These are phyloP conservation scores for Helianthus tuberosus DNA, from an alignment of 129 eudicot genomes.

Conservation along the genomic window DNA sequence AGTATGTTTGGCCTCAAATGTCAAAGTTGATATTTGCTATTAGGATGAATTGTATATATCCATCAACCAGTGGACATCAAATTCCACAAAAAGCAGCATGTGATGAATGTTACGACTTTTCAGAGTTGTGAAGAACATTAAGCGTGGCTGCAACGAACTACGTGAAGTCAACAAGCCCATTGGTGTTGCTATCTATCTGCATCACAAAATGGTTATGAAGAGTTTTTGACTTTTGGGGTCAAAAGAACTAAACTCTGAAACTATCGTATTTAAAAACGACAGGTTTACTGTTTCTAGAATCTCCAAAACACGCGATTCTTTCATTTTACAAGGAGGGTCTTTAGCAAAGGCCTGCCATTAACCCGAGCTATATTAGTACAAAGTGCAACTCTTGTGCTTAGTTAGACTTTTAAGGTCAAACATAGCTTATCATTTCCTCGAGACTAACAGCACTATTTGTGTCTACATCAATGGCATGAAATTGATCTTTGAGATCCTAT, in stretches of 20 bases:
- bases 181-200: constrained; percentile 92
- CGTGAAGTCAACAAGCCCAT: constrained; percentile 81
- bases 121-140: constrained; percentile 78
- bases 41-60: constrained; percentile 41
- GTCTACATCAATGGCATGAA: no score
- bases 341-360: constrained; percentile 55
- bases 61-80: constrained; percentile 81
- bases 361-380: no score
- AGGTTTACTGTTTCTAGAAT: constrained; percentile 78
- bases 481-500: no score
- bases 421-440: no score
- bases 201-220: constrained; percentile 16
- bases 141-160: constrained; percentile 92
- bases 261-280: not conserved
- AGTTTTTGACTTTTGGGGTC: no score
- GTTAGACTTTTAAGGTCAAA: no score
- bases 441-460: no score
- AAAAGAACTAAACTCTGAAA: no score
- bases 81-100: constrained; percentile 86
- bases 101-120: constrained; percentile 78
- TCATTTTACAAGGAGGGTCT: constrained; percentile 88
- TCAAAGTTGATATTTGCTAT: constrained; percentile 4
- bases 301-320: constrained; percentile 78
- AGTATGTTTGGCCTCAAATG: constrained; percentile 3
- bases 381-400: no score